These are phyloP conservation scores for Kwoniella bestiolae DNA, from an alignment of 768 basidiomycete genomes.

Conservation along the genomic window DNA sequence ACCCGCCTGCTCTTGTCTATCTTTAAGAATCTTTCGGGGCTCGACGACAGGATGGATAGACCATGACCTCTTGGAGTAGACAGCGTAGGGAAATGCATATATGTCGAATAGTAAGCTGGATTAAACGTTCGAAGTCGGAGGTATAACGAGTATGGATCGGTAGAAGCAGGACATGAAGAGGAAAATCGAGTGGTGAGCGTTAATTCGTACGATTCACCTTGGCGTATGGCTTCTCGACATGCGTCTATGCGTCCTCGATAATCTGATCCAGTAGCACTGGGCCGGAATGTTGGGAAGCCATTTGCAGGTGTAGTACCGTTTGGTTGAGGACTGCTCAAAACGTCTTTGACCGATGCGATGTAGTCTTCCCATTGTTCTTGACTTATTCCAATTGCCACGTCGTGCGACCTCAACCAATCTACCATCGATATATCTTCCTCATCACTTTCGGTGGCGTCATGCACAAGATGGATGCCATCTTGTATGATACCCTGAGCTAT, in stretches of 20 bases:
- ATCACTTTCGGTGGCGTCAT: not conserved
- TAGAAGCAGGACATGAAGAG: constrained; percentile 6
- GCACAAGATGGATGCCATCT: not conserved
- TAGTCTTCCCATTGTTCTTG: constrained; percentile 25
- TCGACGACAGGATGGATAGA: constrained; percentile 70
- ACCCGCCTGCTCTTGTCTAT: constrained; percentile 64
- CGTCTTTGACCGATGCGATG: not conserved
- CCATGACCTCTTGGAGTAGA: constrained; percentile 57
- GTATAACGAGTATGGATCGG: constrained; percentile 54
- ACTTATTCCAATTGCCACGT: constrained; percentile 24
- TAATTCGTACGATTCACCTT: constrained; percentile 91
- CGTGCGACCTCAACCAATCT: constrained; percentile 36
- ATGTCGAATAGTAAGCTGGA: constrained; percentile 87
- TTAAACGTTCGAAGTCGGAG: constrained; percentile 69
- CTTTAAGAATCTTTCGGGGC: constrained; percentile 89
- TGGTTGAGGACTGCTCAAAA: not conserved
- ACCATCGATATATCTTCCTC: constrained; percentile 25
- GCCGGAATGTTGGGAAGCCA: constrained; percentile 43
- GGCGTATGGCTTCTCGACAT: constrained; percentile 74
- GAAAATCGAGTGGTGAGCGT: constrained; percentile 70
- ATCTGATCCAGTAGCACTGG: constrained; percentile 28
- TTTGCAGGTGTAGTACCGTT: constrained; percentile 2
- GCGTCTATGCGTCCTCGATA: constrained; percentile 73
- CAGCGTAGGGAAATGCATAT: constrained; percentile 58
- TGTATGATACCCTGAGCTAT: constrained; percentile 40